Evolutionary conservation across 768 basidiomycete genomes (phyloP).

Genomic region (Tephrocybe sp.): DNA sequence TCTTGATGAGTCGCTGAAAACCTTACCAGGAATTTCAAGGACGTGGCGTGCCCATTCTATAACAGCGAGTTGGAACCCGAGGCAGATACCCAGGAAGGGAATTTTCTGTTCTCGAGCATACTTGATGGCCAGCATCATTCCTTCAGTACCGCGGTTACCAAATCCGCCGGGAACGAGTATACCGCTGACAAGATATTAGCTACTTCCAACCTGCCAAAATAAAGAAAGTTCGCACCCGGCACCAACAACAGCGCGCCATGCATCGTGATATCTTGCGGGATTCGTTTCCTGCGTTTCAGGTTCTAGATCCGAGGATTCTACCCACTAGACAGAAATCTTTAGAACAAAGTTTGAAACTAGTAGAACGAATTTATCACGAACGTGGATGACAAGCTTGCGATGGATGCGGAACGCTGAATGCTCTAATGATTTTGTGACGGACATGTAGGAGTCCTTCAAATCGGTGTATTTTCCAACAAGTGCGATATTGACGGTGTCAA

Average conservation of each 20-base stretch:
- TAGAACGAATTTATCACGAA: conserved; percentile 30
- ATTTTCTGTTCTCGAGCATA: conserved; percentile 94
- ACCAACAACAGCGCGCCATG: conserved; percentile 89
- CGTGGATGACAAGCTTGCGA: conserved; percentile 78
- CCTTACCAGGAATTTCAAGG: conserved; percentile 59
- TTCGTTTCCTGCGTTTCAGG: conserved; percentile 70
- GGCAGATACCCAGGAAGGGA: conserved; percentile 95
- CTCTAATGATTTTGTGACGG: conserved; percentile 93
- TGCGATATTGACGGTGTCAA: conserved; percentile 84
- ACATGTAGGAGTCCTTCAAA: conserved; percentile 98
- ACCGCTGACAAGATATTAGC: conserved; percentile 49
- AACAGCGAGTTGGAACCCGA: conserved; percentile 97
- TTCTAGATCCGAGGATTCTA: conserved; percentile 92
- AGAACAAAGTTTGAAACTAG: neutral
- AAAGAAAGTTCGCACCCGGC: conserved; percentile 58
- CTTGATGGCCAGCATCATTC: conserved; percentile 98
- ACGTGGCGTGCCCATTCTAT: conserved; percentile 92
- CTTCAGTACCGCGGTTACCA: conserved; percentile 89
- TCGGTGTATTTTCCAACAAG: conserved; percentile 98
- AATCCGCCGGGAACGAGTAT: conserved; percentile 98
- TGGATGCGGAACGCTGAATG: conserved; percentile 94
- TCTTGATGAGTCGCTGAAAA: conserved; percentile 1
- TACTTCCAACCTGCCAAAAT: neutral
- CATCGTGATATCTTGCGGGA: conserved; percentile 91
- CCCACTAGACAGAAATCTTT: conserved; percentile 60